phyloP scores from a whole-genome alignment of 78 protist genomes.

The Capsaspora owczarzaki region DNA sequence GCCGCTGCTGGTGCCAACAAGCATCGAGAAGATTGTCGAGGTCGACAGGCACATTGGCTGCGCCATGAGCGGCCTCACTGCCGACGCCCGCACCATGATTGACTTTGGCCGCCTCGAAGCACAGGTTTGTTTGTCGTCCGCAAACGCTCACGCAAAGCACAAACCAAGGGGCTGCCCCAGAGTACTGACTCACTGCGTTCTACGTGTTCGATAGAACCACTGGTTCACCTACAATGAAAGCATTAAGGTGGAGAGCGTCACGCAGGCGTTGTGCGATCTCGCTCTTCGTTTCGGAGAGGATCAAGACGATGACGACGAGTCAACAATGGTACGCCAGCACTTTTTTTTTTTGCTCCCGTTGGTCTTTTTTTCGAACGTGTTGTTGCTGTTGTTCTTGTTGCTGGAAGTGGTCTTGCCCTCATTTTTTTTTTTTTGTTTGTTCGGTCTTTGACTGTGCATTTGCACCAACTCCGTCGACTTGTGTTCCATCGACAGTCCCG shows the following conservation, averaged over 20 bases:
- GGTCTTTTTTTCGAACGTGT: too few species aligned
- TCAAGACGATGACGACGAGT: slow-evolving; percentile 43
- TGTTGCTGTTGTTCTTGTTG: too few species aligned
- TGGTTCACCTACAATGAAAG: slow-evolving; percentile 96
- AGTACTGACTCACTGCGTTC: too few species aligned
- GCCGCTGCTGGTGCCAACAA: slow-evolving; percentile 81
- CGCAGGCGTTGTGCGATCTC: slow-evolving; percentile 89
- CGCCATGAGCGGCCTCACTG: slow-evolving; percentile 93
- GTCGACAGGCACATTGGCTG: slow-evolving; percentile 69
- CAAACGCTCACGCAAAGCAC: too few species aligned
- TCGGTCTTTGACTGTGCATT: too few species aligned
- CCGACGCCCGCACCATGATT: slow-evolving; percentile 95
- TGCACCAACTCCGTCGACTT: too few species aligned
- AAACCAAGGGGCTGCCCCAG: too few species aligned
- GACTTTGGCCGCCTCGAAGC: slow-evolving; percentile 95
- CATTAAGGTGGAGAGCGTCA: slow-evolving; percentile 82
- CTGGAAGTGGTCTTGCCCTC: too few species aligned
- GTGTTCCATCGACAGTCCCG: too few species aligned
- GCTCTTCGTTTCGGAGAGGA: slow-evolving; percentile 91
- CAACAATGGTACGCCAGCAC: slow-evolving; percentile 25
- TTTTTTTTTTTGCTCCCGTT: not conserved
- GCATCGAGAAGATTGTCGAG: slow-evolving; percentile 33
- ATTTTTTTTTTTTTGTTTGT: too few species aligned
- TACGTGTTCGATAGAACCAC: slow-evolving; percentile 88
- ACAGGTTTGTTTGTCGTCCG: slow-evolving; percentile 57